These are phyloP conservation scores for Rhipidocladum racemiflorum DNA, from an alignment of 176 grass and related monocot species.

Conservation along the genomic window DNA sequence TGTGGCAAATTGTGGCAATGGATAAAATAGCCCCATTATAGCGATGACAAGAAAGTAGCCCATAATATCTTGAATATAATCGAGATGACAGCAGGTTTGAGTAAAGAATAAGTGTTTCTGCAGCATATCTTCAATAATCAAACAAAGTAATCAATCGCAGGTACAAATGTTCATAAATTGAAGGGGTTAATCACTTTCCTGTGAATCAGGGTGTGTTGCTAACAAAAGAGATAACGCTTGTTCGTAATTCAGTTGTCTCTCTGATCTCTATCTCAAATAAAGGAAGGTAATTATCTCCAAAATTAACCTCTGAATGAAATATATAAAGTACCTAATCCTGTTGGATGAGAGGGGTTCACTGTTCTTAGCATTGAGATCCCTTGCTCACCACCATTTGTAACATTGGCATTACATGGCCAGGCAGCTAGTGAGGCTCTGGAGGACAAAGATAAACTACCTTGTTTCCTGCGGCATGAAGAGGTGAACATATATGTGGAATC, in stretches of 20 bases:
- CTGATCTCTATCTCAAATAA: neutral
- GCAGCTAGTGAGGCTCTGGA: slow-evolving; percentile 66
- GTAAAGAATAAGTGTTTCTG: neutral
- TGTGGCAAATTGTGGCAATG: neutral
- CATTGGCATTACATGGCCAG: slow-evolving; percentile 48
- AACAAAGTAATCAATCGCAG: neutral
- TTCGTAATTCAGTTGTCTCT: slow-evolving; percentile 6
- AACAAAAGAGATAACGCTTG: neutral
- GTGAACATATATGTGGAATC: slow-evolving; percentile 7
- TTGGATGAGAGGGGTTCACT: slow-evolving; percentile 41
- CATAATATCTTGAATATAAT: neutral
- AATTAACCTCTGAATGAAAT: slow-evolving; percentile 6
- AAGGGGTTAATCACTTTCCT: neutral
- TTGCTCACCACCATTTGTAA: slow-evolving; percentile 30
- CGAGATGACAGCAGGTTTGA: neutral
- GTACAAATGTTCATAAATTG: neutral
- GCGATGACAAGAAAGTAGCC: neutral
- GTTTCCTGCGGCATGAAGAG: slow-evolving; percentile 61
- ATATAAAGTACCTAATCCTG: slow-evolving; percentile 44
- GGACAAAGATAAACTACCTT: slow-evolving; percentile 53
- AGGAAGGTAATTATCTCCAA: neutral
- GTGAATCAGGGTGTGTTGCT: neutral
- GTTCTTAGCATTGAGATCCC: slow-evolving; percentile 28
- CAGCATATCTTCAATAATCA: slow-evolving; percentile 1
- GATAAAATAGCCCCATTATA: neutral